Percentiles rank a stretch among this genome's conserved stretches.
These are phyloP conservation scores for Stylonectria norvegica DNA, from an alignment of 2,329 filamentous ascomycete genomes.

Conservation along the genomic window DNA sequence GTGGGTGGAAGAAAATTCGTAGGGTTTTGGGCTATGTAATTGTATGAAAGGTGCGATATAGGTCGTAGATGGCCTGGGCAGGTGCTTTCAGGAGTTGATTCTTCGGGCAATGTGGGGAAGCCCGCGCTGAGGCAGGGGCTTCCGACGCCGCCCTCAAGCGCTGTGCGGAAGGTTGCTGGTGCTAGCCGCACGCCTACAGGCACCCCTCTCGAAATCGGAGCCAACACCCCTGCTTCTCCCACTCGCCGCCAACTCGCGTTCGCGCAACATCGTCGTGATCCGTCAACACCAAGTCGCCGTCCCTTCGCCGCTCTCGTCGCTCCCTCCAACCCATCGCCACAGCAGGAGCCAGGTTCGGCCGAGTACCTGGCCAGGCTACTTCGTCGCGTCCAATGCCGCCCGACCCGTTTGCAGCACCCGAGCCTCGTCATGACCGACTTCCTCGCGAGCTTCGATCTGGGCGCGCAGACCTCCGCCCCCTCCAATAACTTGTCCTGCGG, in stretches of 20 bases:
- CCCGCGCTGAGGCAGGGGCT: too few relatives aligned
- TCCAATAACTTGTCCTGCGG: conserved; percentile 26
- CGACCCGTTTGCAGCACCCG: neutral
- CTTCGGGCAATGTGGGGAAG: too few relatives aligned
- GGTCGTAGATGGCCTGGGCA: neutral
- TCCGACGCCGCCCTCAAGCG: too few relatives aligned
- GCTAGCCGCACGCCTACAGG: conserved; percentile 7
- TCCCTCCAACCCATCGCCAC: conserved; percentile 5
- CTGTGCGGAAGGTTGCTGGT: too few relatives aligned
- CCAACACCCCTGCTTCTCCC: conserved; percentile 8
- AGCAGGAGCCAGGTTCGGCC: conserved; percentile 17
- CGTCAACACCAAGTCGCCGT: conserved; percentile 7
- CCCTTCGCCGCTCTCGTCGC: conserved; percentile 2
- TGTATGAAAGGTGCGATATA: neutral
- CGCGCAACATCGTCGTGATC: conserved; percentile 9
- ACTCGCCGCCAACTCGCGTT: conserved; percentile 9
- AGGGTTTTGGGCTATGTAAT: conserved; percentile 3
- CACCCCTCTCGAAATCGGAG: neutral
- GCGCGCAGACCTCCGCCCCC: conserved; percentile 18
- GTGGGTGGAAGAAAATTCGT: conserved; percentile 50
- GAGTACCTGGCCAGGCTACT: conserved; percentile 16
- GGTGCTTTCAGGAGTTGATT: conserved; percentile 5
- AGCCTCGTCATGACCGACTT: conserved; percentile 36
- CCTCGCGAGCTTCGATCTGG: conserved; percentile 36
- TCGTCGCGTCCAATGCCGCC: conserved; percentile 11